These are phyloP conservation scores for Lasiosphaeriaceae sp. DNA, from an alignment of 495 filamentous ascomycete genomes.

Conservation along the genomic window DNA sequence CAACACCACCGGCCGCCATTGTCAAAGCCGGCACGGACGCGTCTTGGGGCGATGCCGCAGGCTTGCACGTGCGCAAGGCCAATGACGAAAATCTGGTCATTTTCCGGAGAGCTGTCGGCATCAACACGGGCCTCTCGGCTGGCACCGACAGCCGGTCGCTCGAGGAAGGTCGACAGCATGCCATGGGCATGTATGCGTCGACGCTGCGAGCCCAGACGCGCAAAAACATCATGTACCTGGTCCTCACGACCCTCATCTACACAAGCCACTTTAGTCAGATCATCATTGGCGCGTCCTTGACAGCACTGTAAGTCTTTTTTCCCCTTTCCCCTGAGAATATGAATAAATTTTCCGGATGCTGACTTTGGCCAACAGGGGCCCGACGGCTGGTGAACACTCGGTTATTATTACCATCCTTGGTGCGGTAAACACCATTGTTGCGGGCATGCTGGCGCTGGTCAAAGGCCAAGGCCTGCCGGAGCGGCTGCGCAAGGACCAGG, in stretches of 20 bases:
- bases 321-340: background rate
- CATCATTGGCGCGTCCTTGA: slow-evolving; percentile 43
- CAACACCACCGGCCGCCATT: slow-evolving; percentile 7
- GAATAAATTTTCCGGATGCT: background rate
- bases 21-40: slow-evolving; percentile 19
- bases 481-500: slow-evolving; percentile 35
- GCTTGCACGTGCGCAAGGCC: slow-evolving; percentile 31
- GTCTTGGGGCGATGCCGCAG: slow-evolving; percentile 38
- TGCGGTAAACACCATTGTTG: slow-evolving; percentile 47
- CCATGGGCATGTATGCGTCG: slow-evolving; percentile 36
- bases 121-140: slow-evolving; percentile 23
- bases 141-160: slow-evolving; percentile 26
- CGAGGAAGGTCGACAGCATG: slow-evolving; percentile 36
- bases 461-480: slow-evolving; percentile 42
- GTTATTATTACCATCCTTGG: slow-evolving; percentile 41
- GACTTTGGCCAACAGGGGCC: slow-evolving; percentile 20
- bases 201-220: slow-evolving; percentile 26
- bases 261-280: slow-evolving; percentile 39
- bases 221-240: slow-evolving; percentile 22
- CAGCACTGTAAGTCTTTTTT: slow-evolving; percentile 29
- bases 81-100: slow-evolving; percentile 46
- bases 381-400: slow-evolving; percentile 34
- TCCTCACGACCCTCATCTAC: slow-evolving; percentile 34
- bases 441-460: slow-evolving; percentile 44
- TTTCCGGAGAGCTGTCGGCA: slow-evolving; percentile 40